Base-by-base conservation (phyloP, 1,284 basidiomycete species). In the Cutaneotrichosporon sp. region DNA sequence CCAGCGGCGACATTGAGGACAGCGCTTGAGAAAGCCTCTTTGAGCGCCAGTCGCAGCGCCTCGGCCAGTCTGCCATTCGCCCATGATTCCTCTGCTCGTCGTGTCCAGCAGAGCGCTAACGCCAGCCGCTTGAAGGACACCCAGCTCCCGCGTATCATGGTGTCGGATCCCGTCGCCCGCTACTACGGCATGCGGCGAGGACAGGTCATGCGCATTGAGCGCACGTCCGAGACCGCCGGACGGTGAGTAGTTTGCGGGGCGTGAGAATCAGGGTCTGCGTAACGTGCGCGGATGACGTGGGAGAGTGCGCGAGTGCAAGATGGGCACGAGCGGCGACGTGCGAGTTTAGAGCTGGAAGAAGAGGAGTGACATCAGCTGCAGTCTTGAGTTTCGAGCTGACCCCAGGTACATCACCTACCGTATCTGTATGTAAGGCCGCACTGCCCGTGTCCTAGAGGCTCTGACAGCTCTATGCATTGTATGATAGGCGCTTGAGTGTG, bases 131-230 rank as follows among this genome's bases (percentile, higher is more conserved):
- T 99, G 69, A 97, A 97, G 80, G 97, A 99, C 76, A 98, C 95
- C 1, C 97, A 99, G 77, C 85, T 99, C 65, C 97, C 97, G 58
- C 89, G 97, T 42, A 99, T 99, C 72, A 95, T 97, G 82, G 81
- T 97, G 61, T 88, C 89, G 21, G 97, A 99, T 81, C 97, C 97
- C 6, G 96, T 99, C 14, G 94, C 96, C 46, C 87, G 94, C 68
- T 99, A 99, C 81, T 99, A 97, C 82, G 97, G 97, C 58, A 86
- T 99, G 65, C 86, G 89, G 75, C 86, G 97, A 66, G 95, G 96
- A 26, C 92, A 97, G 80, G 97, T 99, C 46, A 97, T 99, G 79
- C 97, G 97, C 84, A 99, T 99, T 73, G 99, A 91, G 65, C 85
- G 97, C 75, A 91, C 94, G 30, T 94, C 91, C 79, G 97, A 99